These are phyloP conservation scores for Neofusicoccum laricinum DNA, from an alignment of 2,329 filamentous ascomycete genomes.

Conservation along the genomic window DNA sequence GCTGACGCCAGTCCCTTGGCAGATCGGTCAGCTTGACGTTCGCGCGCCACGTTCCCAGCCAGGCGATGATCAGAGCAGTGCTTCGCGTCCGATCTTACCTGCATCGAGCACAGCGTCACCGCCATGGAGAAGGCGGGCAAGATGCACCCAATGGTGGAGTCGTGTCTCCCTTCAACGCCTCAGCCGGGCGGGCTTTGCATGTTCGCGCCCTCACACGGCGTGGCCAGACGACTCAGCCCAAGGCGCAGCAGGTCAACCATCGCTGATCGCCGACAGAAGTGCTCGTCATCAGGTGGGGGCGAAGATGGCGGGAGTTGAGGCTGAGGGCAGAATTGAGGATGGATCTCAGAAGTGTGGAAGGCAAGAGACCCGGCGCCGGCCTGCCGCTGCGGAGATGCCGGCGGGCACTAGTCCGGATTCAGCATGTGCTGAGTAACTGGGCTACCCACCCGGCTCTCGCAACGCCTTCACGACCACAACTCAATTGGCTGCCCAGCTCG, in stretches of 20 bases:
- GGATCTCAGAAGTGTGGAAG: too few species aligned
- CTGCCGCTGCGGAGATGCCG: not conserved
- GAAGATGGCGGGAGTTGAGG: not conserved
- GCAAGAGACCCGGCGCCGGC: too few species aligned
- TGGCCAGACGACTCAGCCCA: not conserved
- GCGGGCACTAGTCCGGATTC: not conserved
- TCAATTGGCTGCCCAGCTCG: too few species aligned
- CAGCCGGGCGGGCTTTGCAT: not conserved
- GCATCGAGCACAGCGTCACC: constrained; percentile 5
- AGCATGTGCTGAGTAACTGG: not conserved
- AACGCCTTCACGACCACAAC: not conserved
- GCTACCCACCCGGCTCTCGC: not conserved
- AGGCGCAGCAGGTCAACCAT: not conserved
- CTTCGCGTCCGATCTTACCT: not conserved
- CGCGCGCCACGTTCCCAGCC: not conserved
- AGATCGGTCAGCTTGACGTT: not conserved
- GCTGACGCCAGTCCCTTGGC: constrained; percentile 3
- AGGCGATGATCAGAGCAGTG: not conserved
- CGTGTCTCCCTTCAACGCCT: not conserved
- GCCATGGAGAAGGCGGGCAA: not conserved
- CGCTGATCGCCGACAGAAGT: not conserved
- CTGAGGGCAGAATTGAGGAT: not conserved
- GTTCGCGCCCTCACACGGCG: not conserved
- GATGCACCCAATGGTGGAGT: not conserved
- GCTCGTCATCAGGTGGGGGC: not conserved